These are phyloP conservation scores for Obba rivulosa DNA, from an alignment of 768 basidiomycete genomes.

Conservation along the genomic window DNA sequence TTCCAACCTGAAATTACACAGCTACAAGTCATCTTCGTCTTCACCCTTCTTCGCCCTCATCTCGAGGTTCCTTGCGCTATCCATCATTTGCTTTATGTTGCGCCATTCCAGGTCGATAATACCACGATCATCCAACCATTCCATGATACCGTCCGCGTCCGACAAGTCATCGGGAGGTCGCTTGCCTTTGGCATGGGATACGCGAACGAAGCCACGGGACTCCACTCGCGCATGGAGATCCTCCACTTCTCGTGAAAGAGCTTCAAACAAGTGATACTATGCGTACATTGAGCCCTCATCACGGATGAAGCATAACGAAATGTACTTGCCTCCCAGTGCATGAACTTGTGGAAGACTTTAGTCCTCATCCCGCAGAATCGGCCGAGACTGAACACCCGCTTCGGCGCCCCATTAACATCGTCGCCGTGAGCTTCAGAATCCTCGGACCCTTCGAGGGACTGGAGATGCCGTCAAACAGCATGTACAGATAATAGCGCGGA, in stretches of 20 bases:
- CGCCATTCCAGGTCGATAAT: constrained; percentile 68
- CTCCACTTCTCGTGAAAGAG: constrained; percentile 53
- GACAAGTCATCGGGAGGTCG: constrained; percentile 60
- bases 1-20: not conserved
- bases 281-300: not conserved
- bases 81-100: constrained; percentile 68
- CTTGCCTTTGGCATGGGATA: constrained; percentile 49
- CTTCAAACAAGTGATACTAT: constrained; percentile 62
- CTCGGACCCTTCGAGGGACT: constrained; percentile 17
- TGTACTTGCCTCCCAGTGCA: constrained; percentile 74
- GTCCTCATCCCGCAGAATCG: constrained; percentile 74
- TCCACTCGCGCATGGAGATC: constrained; percentile 36
- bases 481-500: not conserved
- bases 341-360: constrained; percentile 62
- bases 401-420: constrained; percentile 18
- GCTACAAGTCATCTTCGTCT: constrained; percentile 23
- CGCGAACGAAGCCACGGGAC: constrained; percentile 47
- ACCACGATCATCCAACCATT: constrained; percentile 71
- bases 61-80: constrained; percentile 63
- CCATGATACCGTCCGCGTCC: constrained; percentile 76
- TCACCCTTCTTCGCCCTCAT: constrained; percentile 41
- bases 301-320: not conserved
- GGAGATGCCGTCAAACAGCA: not conserved
- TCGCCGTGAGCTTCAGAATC: constrained; percentile 16
- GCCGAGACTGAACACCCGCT: constrained; percentile 57